Percentiles rank a stretch among this genome's conserved stretches.
phyloP scores from a whole-genome alignment of 805 yeast species.

The Yueomyces sp. region DNA sequence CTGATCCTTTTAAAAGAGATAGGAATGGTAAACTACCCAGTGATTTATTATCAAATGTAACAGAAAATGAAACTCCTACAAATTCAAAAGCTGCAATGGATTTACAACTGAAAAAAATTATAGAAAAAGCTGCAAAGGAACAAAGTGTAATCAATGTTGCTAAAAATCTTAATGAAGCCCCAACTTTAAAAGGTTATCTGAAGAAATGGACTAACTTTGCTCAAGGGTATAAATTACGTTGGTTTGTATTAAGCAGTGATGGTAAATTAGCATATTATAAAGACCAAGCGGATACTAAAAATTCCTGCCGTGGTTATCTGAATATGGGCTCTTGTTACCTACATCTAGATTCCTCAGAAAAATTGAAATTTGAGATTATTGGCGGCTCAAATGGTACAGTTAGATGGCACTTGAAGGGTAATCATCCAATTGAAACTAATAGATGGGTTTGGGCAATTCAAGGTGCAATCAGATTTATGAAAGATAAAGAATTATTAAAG shows the following conservation, averaged over 20 bases:
- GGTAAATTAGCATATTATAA: conserved; percentile 84
- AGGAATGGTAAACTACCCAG: conserved; percentile 66
- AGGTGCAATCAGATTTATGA: conserved; percentile 77
- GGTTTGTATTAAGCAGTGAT: conserved; percentile 72
- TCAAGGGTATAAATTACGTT: conserved; percentile 85
- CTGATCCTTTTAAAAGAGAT: conserved; percentile 86
- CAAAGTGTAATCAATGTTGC: conserved; percentile 48
- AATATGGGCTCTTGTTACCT: conserved; percentile 70
- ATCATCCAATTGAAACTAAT: conserved; percentile 88
- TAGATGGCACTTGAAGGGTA: conserved; percentile 85
- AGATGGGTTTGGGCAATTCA: conserved; percentile 97
- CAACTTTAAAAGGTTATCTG: conserved; percentile 79
- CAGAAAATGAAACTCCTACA: conserved; percentile 29
- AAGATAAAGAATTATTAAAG: conserved; percentile 38
- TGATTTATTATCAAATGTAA: conserved; percentile 48
- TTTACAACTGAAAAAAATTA: conserved; percentile 38
- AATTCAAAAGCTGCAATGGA: conserved; percentile 12
- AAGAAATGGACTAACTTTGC: conserved; percentile 97
- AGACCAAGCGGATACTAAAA: conserved; percentile 74
- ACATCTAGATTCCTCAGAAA: conserved; percentile 84
- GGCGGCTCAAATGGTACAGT: conserved; percentile 52
- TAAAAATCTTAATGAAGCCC: conserved; percentile 36
- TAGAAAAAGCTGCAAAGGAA: conserved; percentile 62
- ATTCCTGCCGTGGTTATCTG: conserved; percentile 79
- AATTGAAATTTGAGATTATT: conserved; percentile 76